Evolutionary conservation across 2,329 filamentous ascomycete genomes (phyloP), one percentile per base, ranked within the genome.

Genomic region (Aspergillus neoniger): DNA sequence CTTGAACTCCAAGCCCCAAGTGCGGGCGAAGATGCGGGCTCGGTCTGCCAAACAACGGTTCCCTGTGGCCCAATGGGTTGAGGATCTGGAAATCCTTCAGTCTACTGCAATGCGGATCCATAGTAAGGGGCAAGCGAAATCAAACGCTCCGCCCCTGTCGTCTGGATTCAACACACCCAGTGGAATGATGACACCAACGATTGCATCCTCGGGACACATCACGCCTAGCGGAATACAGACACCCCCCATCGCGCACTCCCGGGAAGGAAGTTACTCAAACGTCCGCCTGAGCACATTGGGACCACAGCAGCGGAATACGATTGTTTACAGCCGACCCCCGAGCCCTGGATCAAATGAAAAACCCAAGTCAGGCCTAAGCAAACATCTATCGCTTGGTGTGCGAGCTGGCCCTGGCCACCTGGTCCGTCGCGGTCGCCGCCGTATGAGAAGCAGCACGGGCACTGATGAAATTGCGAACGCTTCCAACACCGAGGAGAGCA

Each of bases 41-140:
- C 81, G 85, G 60, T 87, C 85, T 19, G 85, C 85, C 4, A 85
- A 86, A 65, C 87, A 89, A 68, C 81, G 87, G 30, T 89, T 89
- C 75, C 87, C 87, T 15, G 86, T 89, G 14, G 84, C 83, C 3
- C 85, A 88, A 68, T 89, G 87, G 87, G 80, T 88, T 55, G 83
- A 88, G 67, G 85, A 87, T 62, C 76, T 89, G 9, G 86, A 88
- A 63, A 85, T 83, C 43, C 79, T 89, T 17, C 86, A 89, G 68
- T 77, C 77, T 14, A 85, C 82, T 9, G 81, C 86, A 0, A 88
- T 89, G 69, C 82, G 83, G 54, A 80, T 86, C 15, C 82, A 84
- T 68, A 74, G 81, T 65, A 83, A 82, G 67, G 77, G 72, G 57
- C 64, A 65, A 14, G 65, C 63, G 7, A 77, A 74, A 44, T 57